Evolutionary conservation across 768 basidiomycete genomes (phyloP).

Genomic region (Tylopilus sp.): DNA sequence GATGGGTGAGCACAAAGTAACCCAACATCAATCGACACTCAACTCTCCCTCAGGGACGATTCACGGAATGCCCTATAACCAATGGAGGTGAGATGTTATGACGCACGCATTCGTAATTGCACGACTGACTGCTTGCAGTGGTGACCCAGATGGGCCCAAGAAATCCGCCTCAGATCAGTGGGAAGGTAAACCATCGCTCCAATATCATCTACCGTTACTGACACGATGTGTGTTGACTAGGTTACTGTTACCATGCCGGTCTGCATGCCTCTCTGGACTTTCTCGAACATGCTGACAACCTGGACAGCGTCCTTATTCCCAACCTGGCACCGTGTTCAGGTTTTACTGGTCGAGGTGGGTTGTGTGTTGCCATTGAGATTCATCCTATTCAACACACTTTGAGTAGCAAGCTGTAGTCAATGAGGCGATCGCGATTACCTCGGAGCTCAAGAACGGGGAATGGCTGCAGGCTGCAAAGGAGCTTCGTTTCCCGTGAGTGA

Average conservation of each 20-base stretch:
- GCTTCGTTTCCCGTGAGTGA: conserved; percentile 18
- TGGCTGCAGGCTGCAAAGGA: conserved; percentile 13
- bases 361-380: background rate
- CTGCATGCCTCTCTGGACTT: background rate
- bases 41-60: conserved; percentile 7
- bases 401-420: conserved; percentile 18
- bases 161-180: conserved; percentile 1
- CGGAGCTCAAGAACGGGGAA: background rate
- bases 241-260: conserved; percentile 22
- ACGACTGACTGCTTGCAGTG: conserved; percentile 4
- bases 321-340: conserved; percentile 17
- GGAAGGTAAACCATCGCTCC: conserved; percentile 1
- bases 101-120: no score
- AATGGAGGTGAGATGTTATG: conserved; percentile 7
- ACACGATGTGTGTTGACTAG: conserved; percentile 4
- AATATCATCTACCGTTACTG: background rate
- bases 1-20: conserved; percentile 4
- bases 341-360: conserved; percentile 15
- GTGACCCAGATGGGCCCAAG: conserved; percentile 14
- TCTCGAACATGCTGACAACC: background rate
- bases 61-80: conserved; percentile 17
- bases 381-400: background rate
- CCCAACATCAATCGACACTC: background rate
- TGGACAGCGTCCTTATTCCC: conserved; percentile 19
- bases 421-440: conserved; percentile 13